phyloP scores from a whole-genome alignment of 345 rosid species.

The Eucalyptus guilfoylei region DNA sequence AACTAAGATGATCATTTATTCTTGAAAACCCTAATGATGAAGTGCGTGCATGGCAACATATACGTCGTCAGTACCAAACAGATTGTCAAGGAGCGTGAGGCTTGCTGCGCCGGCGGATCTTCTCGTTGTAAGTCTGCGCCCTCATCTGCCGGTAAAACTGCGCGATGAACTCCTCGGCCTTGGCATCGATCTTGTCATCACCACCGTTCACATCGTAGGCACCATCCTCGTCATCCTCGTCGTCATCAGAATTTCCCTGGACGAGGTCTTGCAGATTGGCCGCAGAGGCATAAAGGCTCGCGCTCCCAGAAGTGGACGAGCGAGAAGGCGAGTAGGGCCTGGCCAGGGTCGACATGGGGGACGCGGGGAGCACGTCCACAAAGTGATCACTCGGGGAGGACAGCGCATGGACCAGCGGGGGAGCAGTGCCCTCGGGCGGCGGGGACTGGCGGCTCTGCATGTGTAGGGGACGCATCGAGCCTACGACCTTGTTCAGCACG shows the following conservation, averaged over 20 bases:
- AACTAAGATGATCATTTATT: background rate
- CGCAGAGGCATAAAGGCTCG: conserved; percentile 40
- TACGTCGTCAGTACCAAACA: background rate
- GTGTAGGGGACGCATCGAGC: conserved; percentile 37
- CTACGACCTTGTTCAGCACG: conserved; percentile 28
- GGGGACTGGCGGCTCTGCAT: conserved; percentile 16
- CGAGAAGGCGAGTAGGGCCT: background rate
- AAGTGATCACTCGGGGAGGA: background rate
- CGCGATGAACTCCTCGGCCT: conserved; percentile 63
- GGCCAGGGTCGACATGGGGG: background rate
- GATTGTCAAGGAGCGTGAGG: background rate
- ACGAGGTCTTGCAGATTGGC: conserved; percentile 25
- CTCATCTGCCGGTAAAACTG: conserved; percentile 49
- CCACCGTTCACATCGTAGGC: conserved; percentile 10
- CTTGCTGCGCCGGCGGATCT: background rate
- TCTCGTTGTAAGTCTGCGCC: conserved; percentile 11
- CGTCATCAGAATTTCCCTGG: background rate
- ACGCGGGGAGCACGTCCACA: conserved; percentile 9
- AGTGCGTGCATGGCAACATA: background rate
- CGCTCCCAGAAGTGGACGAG: background rate
- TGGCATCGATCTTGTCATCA: conserved; percentile 57
- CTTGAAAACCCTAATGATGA: background rate
- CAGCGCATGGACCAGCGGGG: background rate
- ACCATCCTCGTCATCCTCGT: background rate
- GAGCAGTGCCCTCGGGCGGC: background rate